A percentile compares a stretch with the other conserved stretches of the same genome.
Conservation (phyloP, 306 rosid species). For the Cucurbita argyrosperma region DNA sequence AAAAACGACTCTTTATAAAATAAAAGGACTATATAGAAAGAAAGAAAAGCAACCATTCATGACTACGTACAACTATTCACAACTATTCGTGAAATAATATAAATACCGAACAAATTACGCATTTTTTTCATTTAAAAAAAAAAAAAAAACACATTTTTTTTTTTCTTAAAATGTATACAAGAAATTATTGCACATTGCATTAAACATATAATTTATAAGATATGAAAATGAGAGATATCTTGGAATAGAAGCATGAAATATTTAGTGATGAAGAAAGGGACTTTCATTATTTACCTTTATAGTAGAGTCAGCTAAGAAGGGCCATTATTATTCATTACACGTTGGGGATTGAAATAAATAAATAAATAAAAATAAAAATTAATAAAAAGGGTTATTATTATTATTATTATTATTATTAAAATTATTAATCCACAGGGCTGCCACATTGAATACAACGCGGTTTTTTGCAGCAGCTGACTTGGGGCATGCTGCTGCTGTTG, state of each 20-base stretch:
- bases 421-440: conserved; percentile 17
- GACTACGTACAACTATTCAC: neutral
- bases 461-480: conserved; percentile 39
- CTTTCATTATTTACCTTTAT: neutral
- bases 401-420: neutral
- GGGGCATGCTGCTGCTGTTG: conserved; percentile 5
- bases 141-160: no score
- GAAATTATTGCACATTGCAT: neutral
- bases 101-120: neutral
- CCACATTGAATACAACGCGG: conserved; percentile 61
- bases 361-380: neutral
- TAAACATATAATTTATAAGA: neutral
- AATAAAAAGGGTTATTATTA: neutral
- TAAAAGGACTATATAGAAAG: no score
- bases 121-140: no score
- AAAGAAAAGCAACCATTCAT: neutral
- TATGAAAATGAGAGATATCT: neutral
- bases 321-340: neutral
- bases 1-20: no score
- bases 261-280: neutral
- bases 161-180: neutral
- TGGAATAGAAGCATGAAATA: neutral
- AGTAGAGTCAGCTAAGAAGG: conserved; percentile 2
- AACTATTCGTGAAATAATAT: neutral
- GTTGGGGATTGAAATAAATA: neutral